These are phyloP conservation scores for Fusarium coffeatum DNA, from an alignment of 2,329 filamentous ascomycete species.

Conservation along the genomic window DNA sequence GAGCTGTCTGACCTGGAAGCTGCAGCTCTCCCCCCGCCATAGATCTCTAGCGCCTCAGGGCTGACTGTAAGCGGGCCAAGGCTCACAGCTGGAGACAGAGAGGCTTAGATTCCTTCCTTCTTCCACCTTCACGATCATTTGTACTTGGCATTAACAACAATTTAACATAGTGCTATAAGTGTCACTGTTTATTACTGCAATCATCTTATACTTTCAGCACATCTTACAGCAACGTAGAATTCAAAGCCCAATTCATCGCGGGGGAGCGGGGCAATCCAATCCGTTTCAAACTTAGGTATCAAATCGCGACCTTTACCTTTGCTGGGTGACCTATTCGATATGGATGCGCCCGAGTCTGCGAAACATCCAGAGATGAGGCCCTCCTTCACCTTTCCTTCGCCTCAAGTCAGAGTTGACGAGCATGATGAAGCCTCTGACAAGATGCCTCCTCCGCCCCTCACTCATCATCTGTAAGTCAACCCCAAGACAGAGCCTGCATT, in stretches of 20 bases:
- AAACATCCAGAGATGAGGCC: slow-evolving; percentile 32
- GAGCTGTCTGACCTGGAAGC: neutral
- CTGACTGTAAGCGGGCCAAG: slow-evolving; percentile 18
- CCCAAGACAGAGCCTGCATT: slow-evolving; percentile 37
- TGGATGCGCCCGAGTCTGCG: slow-evolving; percentile 39
- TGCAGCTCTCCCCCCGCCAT: neutral
- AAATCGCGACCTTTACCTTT: neutral
- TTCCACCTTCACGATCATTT: slow-evolving; percentile 12
- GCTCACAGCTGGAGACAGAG: slow-evolving; percentile 8
- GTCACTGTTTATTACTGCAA: neutral
- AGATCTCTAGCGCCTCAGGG: slow-evolving; percentile 4
- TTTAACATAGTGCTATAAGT: neutral
- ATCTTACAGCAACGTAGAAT: neutral
- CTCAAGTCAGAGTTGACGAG: slow-evolving; percentile 47
- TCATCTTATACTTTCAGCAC: neutral
- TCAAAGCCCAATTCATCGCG: slow-evolving; percentile 13
- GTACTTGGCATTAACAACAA: neutral
- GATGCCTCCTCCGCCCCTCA: slow-evolving; percentile 49
- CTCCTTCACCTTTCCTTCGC: slow-evolving; percentile 47
- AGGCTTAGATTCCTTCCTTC: neutral
- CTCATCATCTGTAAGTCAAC: slow-evolving; percentile 57
- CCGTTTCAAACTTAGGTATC: neutral
- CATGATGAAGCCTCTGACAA: slow-evolving; percentile 45
- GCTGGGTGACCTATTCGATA: slow-evolving; percentile 16
- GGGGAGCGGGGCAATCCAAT: slow-evolving; percentile 40